These are phyloP conservation scores for Pseudogymnoascus sp. DNA, from an alignment of 2,329 filamentous ascomycete genomes.

Conservation along the genomic window DNA sequence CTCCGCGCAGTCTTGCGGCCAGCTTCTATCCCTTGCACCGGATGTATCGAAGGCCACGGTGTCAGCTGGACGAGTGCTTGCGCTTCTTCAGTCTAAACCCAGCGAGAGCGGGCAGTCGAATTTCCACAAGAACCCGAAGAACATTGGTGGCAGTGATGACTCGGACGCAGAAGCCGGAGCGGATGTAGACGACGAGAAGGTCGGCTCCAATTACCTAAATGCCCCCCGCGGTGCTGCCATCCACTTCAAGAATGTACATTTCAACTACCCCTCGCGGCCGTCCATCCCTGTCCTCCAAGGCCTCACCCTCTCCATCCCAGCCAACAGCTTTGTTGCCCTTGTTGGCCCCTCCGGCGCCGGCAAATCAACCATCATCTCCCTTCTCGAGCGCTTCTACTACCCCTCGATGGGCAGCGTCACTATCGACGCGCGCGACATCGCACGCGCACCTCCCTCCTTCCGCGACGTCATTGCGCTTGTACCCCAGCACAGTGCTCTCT, in stretches of 20 bases:
- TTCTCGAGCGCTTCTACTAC: slow-evolving; percentile 86
- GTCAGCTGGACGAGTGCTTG: slow-evolving; percentile 53
- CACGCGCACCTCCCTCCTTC: slow-evolving; percentile 35
- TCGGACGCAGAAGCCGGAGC: slow-evolving; percentile 31
- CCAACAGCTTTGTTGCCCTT: slow-evolving; percentile 73
- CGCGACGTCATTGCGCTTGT: slow-evolving; percentile 50
- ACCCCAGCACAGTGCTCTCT: slow-evolving; percentile 51
- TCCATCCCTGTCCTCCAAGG: slow-evolving; percentile 52
- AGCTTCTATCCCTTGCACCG: slow-evolving; percentile 69
- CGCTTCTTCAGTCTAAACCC: slow-evolving; percentile 38
- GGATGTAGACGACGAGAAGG: slow-evolving; percentile 20
- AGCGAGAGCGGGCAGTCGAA: slow-evolving; percentile 17
- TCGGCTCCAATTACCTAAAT: slow-evolving; percentile 32
- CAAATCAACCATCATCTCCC: slow-evolving; percentile 90
- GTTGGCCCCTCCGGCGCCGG: slow-evolving; percentile 94
- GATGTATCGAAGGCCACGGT: slow-evolving; percentile 63
- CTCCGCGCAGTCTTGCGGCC: slow-evolving; percentile 65
- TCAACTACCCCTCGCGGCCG: slow-evolving; percentile 59
- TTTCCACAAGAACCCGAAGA: slow-evolving; percentile 21
- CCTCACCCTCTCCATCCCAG: slow-evolving; percentile 50
- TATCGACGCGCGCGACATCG: slow-evolving; percentile 38
- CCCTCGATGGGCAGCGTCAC: slow-evolving; percentile 40
- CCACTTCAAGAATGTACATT: slow-evolving; percentile 52
- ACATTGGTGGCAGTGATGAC: slow-evolving; percentile 31
- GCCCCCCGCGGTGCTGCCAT: slow-evolving; percentile 32